Evolutionary conservation across 768 basidiomycete genomes (phyloP).

Genomic region (Boletus vermiculosoides): DNA sequence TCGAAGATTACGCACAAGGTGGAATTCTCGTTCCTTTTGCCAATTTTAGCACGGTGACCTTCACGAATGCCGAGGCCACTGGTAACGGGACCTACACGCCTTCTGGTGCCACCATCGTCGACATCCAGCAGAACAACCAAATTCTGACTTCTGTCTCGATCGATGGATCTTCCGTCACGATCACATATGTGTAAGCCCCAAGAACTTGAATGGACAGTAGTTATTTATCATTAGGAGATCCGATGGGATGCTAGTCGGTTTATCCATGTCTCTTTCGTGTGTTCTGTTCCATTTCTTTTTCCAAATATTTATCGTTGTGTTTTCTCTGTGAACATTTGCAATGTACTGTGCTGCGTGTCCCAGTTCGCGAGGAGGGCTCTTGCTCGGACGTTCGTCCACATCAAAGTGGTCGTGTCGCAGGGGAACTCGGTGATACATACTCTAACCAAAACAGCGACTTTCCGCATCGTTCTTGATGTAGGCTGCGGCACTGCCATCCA

Average conservation of each 20-base stretch:
- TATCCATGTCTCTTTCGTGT: background rate
- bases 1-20: background rate
- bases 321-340: background rate
- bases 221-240: background rate
- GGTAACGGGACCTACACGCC: background rate
- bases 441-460: background rate
- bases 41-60: slow-evolving; percentile 8
- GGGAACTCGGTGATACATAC: background rate
- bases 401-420: background rate
- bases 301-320: background rate
- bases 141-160: background rate
- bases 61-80: slow-evolving; percentile 2
- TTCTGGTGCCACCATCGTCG: background rate
- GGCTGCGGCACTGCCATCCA: background rate
- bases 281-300: background rate
- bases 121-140: slow-evolving; percentile 3
- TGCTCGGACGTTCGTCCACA: background rate
- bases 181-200: background rate
- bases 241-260: background rate
- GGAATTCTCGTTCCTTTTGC: background rate
- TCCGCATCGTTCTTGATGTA: background rate
- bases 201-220: background rate
- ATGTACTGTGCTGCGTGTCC: background rate
- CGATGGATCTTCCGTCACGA: background rate
- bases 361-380: background rate